Conservation (phyloP, 176 grass and related monocot species). For the Carex pumila region DNA sequence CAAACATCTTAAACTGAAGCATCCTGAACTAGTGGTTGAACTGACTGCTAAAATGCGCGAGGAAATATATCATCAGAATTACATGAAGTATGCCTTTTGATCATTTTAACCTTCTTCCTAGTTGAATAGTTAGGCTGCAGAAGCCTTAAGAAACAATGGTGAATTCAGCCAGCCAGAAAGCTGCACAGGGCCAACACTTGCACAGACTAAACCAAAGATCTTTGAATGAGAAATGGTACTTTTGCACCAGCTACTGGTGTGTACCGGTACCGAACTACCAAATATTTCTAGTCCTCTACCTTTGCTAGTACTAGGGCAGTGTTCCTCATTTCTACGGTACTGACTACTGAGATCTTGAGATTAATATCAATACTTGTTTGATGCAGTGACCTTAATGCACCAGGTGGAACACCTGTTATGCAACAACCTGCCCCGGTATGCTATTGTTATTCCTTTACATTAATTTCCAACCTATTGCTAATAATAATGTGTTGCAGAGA, state of each 20-base stretch:
- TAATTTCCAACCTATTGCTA: neutral
- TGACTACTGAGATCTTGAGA: neutral
- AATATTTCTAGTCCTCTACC: neutral
- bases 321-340: neutral
- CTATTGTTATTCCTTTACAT: neutral
- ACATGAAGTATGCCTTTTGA: slow-evolving; percentile 71
- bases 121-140: neutral
- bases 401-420: slow-evolving; percentile 97
- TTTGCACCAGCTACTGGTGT: neutral
- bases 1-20: slow-evolving; percentile 97
- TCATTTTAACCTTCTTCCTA: slow-evolving; percentile 5
- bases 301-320: neutral
- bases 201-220: neutral
- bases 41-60: slow-evolving; percentile 91
- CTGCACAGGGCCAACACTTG: neutral
- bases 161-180: neutral
- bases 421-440: slow-evolving; percentile 86
- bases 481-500: neutral
- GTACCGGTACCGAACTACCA: neutral
- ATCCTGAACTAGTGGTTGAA: slow-evolving; percentile 81
- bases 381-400: slow-evolving; percentile 88
- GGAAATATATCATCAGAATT: slow-evolving; percentile 94
- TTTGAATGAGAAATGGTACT: neutral
- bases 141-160: neutral
- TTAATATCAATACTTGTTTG: slow-evolving; percentile 17